Evolutionary conservation across 768 basidiomycete genomes (phyloP), one percentile per base, ranked within the genome.

Genomic region (Cubamyces sp.): DNA sequence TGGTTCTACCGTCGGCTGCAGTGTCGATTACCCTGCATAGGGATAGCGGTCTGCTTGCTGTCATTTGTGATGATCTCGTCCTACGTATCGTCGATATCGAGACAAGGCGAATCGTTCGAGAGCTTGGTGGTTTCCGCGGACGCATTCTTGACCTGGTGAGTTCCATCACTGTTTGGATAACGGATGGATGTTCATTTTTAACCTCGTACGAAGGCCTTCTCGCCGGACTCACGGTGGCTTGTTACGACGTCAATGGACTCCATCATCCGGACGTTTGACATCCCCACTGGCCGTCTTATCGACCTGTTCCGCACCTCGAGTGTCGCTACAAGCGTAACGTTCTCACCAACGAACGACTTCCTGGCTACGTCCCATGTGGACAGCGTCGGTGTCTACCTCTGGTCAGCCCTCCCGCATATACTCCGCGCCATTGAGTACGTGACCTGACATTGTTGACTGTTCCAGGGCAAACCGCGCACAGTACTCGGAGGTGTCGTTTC

Each of bases 321-420:
- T 66, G 84, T 96, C 25, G 93, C 96, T 5, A 96, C 93, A 0
- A 94, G 90, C 70, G 76, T 99, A 19, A 82, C 93, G 1, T 96
- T 99, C 74, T 98, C 96, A 2, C 97, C 97, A 0, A 90, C 94
- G 0, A 91, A 91, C 57, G 97, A 98, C 74, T 98, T 99, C 78
- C 76, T 99, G 64, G 97, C 97, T 0, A 96, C 96, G 11, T 82
- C 93, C 0, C 97, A 99, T 72, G 87, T 97, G 6, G 96, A 97
- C 67, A 94, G 88, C 61, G 89, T 98, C 55, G 97, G 96, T 12
- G 83, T 99, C 2, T 96, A 90, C 74, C 83, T 99, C n/a, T 99
- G 97, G 94, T 90, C 61, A 57, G 82, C 68, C n/a, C 26, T 26
- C 15, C 19, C 11, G 9, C 9, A 34, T 34, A 5, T n/a, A n/a